Base-by-base conservation (phyloP, 768 basidiomycete genomes). In the Pleurotus platypus region DNA sequence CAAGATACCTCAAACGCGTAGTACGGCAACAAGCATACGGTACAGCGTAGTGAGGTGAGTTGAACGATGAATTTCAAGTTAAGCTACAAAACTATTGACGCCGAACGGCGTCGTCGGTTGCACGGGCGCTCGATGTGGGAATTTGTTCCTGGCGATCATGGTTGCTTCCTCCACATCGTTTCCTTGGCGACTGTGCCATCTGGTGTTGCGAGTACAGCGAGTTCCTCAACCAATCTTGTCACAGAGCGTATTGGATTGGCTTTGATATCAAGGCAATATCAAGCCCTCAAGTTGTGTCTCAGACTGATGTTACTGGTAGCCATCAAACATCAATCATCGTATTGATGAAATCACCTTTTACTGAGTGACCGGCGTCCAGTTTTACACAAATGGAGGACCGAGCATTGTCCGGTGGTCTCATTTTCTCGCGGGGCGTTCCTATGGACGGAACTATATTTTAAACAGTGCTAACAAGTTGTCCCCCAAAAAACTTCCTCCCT, bases 381-480 rank as follows among this genome's bases (percentile, higher is more conserved):
- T 35, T 54, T 54, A 43, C 51, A 54, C 46, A 54, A 54, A 48
- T 40, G 39, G 51, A 42, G 39, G 22, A 43, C 39, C 51, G 51
- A 54, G 38, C 51, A 40, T 54, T 54, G 51, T 38, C 51, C 51
- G 51, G 51, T 53, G 12, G 51, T 39, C 39, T 20, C n/a, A 39
- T 40, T 39, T 38, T 42, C 15, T 37, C 16, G 49, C 27, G 43
- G 43, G 43, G 16, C 16, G n/a, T 45, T 48, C 24, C 22, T 48
- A 15, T 24, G 22, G 38, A 54, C 51, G 51, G 51, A 54, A 54
- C 37, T 54, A 54, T 50, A 50, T 54, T 42, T 54, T 54, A 54
- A 42, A 20, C 16, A 39, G 37, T 35, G 30, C 30, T 35, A 35
- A 35, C 30, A 11, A 35, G 30, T 35, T 35, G 30, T 20, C 27